Percentiles rank a stretch among this genome's conserved stretches.
phyloP scores from a whole-genome alignment of 176 grass and related monocot genomes.

The Phyllostachys edulis region DNA sequence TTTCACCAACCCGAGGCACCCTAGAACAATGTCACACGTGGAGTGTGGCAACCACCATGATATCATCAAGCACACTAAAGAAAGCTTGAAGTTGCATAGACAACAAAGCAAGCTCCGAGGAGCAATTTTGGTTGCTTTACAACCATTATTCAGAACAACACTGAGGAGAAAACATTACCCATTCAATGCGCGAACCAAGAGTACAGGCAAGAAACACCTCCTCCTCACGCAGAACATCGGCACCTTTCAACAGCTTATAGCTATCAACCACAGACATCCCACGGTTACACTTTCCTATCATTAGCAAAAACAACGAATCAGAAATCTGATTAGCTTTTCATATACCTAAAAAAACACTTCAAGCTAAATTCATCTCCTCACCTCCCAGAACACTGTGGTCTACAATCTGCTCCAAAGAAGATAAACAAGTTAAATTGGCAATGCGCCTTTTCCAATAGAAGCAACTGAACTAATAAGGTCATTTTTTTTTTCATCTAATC shows the following conservation, averaged over 20 bases:
- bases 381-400: constrained; percentile 77
- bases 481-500: neutral
- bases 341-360: too few relatives aligned
- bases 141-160: too few relatives aligned
- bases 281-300: too few relatives aligned
- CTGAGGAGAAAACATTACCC: too few relatives aligned
- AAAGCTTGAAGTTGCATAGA: constrained; percentile 89
- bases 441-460: neutral
- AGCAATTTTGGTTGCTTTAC: too few relatives aligned
- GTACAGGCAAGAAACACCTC: too few relatives aligned
- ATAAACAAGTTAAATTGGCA: constrained; percentile 4
- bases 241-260: too few relatives aligned
- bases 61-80: constrained; percentile 98
- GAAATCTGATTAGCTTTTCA: too few relatives aligned
- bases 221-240: too few relatives aligned
- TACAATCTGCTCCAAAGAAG: constrained; percentile 48
- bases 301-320: too few relatives aligned
- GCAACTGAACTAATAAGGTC: neutral
- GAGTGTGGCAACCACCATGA: constrained; percentile 86
- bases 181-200: too few relatives aligned
- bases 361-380: constrained; percentile 28
- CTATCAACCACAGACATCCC: too few relatives aligned
- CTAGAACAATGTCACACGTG: constrained; percentile 84
- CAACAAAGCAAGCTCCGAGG: constrained; percentile 16
- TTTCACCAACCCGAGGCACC: constrained; percentile 56